Percentiles rank a stretch among this genome's conserved stretches.
These are phyloP conservation scores for Ophiocordyceps camponoti-floridani DNA, from an alignment of 2,329 filamentous ascomycete species.

Conservation along the genomic window DNA sequence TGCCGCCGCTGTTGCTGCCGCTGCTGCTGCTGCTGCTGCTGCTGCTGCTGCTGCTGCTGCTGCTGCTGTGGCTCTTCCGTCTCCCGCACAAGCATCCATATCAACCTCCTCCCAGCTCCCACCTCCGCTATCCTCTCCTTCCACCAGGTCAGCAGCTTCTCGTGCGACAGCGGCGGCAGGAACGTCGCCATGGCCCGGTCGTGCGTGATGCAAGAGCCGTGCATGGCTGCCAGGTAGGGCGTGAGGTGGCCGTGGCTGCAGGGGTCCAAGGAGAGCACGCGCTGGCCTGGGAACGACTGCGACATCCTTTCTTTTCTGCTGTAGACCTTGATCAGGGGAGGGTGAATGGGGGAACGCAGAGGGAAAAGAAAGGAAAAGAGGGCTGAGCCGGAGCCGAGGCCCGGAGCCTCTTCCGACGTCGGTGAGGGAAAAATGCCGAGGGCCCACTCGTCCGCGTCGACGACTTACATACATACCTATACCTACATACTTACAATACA, in stretches of 20 bases:
- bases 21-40: not conserved
- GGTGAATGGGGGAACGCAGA: too few relatives aligned
- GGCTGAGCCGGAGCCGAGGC: too few relatives aligned
- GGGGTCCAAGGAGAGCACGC: slow-evolving; percentile 24
- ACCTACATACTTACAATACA: not conserved
- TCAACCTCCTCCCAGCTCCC: slow-evolving; percentile 24
- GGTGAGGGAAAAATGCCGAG: not conserved
- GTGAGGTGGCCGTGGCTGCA: slow-evolving; percentile 30
- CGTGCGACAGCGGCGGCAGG: slow-evolving; percentile 36
- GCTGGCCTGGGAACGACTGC: slow-evolving; percentile 10
- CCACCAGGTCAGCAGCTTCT: slow-evolving; percentile 40
- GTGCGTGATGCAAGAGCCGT: slow-evolving; percentile 38
- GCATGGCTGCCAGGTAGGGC: slow-evolving; percentile 37
- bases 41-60: not conserved
- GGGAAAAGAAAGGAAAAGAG: too few relatives aligned
- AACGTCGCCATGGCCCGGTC: slow-evolving; percentile 40
- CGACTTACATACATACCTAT: not conserved
- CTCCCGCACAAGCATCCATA: slow-evolving; percentile 31
- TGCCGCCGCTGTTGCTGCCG: not conserved
- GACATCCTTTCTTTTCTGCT: not conserved
- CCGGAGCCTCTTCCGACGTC: too few relatives aligned
- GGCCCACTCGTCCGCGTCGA: not conserved
- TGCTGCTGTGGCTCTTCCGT: slow-evolving; percentile 8
- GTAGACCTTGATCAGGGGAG: too few relatives aligned
- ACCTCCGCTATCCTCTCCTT: slow-evolving; percentile 30